Base-by-base conservation (phyloP, 1,139 yeast genomes). In the Suhomyces taliae region DNA sequence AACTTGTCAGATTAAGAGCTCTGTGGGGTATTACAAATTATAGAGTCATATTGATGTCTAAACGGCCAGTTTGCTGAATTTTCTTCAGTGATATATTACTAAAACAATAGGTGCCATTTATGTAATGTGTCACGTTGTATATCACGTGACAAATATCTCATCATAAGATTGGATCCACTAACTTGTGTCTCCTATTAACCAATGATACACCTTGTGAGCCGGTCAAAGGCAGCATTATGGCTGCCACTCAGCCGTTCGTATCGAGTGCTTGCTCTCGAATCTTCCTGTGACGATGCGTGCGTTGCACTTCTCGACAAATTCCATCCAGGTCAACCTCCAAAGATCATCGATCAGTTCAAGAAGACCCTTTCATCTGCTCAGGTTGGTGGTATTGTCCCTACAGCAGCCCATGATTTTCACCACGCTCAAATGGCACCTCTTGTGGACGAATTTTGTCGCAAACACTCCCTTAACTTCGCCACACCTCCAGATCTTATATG, bases 211-310 rank as follows among this genome's bases (percentile, higher is more conserved):
- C 32, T 9, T 6, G 11, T 29, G n/a, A 11, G 11, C n/a, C 32
- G 32, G 32, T 29, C 32, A 5, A 29, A 11, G n/a, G 11, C 5
- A 11, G 11, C 32, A 7, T 9, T 29, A 11, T 7, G 32, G 32
- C 7, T 11, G 7, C 32, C 8, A 3, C n/a, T 36, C 31, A 10
- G 10, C 29, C 26, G 40, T 4, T 12, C 12, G 11, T 90, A 90
- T 65, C 76, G 76, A 41, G 95, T 90, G 0, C 69, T 93, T 27
- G 95, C 97, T 0, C 81, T 93, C 14, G 99, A 93, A 60, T 83
- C 96, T 0, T 90, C 97, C 0, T 95, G 99, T 61, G 99, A 93
- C 62, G 99, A 93, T 64, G 81, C 97, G 0, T 90, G 97, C 55
- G 90, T 90, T 2, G 88, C 96, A 0, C 67, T 93, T 14, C 65